Evolutionary conservation across 768 basidiomycete species (phyloP).

Genomic region (Floccularia luteovirens): DNA sequence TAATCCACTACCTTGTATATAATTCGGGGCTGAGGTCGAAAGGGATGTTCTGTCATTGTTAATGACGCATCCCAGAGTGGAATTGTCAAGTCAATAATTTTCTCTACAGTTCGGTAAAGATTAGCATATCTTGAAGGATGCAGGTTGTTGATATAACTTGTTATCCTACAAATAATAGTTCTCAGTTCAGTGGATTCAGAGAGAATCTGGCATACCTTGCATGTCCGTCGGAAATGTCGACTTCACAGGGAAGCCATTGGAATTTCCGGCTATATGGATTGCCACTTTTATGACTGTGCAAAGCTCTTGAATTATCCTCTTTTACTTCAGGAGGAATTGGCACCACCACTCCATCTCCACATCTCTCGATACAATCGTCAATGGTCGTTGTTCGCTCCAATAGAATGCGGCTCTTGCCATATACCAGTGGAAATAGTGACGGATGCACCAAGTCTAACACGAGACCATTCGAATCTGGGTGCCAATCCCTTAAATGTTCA

Average conservation of each 20-base stretch:
- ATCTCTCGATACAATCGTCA: constrained; percentile 7
- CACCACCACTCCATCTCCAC: constrained; percentile 5
- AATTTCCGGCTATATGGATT: constrained; percentile 6
- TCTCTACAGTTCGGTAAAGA: constrained; percentile 14
- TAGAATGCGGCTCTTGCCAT: constrained; percentile 16
- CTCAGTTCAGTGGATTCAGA: background rate
- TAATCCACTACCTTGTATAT: constrained; percentile 5
- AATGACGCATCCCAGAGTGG: constrained; percentile 16
- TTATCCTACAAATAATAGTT: constrained; percentile 6
- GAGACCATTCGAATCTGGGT: constrained; percentile 26
- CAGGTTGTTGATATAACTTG: constrained; percentile 28
- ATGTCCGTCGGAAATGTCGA: constrained; percentile 5
- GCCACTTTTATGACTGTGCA: background rate
- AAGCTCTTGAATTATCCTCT: background rate
- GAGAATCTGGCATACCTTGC: constrained; percentile 8
- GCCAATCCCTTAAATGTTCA: constrained; percentile 29
- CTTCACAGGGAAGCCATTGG: constrained; percentile 9
- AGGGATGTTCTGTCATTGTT: background rate
- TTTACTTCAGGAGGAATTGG: background rate
- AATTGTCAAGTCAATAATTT: constrained; percentile 13
- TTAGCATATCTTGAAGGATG: constrained; percentile 12
- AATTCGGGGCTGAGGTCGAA: background rate
- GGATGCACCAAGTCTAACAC: constrained; percentile 36
- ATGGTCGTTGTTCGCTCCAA: constrained; percentile 1
- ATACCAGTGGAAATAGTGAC: constrained; percentile 25